Evolutionary conservation across 805 yeast species (phyloP).

Genomic region (Yamadazyma tumulicola): DNA sequence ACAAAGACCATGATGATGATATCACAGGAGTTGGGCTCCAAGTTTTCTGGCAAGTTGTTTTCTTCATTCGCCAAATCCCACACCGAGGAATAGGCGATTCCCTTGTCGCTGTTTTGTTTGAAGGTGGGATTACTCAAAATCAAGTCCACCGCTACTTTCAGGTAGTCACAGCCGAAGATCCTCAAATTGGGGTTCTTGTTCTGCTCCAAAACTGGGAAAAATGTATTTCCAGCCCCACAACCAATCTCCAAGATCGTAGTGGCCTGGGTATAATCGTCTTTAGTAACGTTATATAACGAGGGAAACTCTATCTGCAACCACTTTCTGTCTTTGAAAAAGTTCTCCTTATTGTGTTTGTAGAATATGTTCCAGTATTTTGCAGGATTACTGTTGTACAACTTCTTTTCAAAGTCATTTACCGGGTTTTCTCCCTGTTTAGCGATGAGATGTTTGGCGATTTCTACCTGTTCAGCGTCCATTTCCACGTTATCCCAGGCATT

Average conservation of each 20-base stretch:
- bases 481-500: slow-evolving; percentile 98
- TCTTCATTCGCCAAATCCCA: slow-evolving; percentile 91
- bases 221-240: slow-evolving; percentile 97
- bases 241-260: slow-evolving; percentile 85
- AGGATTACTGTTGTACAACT: slow-evolving; percentile 76
- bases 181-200: slow-evolving; percentile 75
- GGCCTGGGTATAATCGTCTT: slow-evolving; percentile 62
- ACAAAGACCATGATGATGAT: slow-evolving; percentile 94
- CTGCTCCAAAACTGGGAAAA: slow-evolving; percentile 82
- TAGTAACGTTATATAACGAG: slow-evolving; percentile 68
- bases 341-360: slow-evolving; percentile 84
- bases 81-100: slow-evolving; percentile 73
- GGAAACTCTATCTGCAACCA: slow-evolving; percentile 98
- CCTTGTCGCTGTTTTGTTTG: slow-evolving; percentile 43
- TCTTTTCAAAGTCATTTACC: slow-evolving; percentile 83
- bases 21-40: slow-evolving; percentile 80
- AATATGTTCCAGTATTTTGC: slow-evolving; percentile 94
- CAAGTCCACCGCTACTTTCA: slow-evolving; percentile 83
- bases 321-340: slow-evolving; percentile 93
- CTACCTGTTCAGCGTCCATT: slow-evolving; percentile 89
- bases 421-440: slow-evolving; percentile 74
- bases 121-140: slow-evolving; percentile 66
- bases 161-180: slow-evolving; percentile 85
- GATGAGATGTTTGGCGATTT: slow-evolving; percentile 71
- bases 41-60: slow-evolving; percentile 74